Percentiles rank a stretch among this genome's conserved stretches.
phyloP scores from a whole-genome alignment of 768 basidiomycete species.

The Trametes punicea region DNA sequence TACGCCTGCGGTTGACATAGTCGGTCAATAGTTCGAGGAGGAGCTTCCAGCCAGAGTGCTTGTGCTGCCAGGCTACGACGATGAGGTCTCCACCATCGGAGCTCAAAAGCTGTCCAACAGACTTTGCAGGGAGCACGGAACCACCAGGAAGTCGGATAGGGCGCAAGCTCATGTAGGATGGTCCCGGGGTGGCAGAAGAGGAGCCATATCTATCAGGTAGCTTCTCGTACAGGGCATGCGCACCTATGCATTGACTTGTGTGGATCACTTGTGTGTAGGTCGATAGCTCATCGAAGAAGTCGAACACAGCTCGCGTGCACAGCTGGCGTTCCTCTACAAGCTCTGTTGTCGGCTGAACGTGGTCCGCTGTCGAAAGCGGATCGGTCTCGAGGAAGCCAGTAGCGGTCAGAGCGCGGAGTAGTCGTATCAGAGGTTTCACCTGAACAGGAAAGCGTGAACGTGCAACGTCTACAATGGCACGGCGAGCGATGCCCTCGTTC shows the following conservation, averaged over 20 bases:
- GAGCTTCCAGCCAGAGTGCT: constrained; percentile 84
- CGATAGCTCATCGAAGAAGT: constrained; percentile 69
- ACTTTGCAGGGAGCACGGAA: constrained; percentile 60
- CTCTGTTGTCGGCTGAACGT: constrained; percentile 37
- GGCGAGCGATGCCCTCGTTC: constrained; percentile 60
- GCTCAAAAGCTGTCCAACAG: constrained; percentile 68
- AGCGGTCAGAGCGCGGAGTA: constrained; percentile 76
- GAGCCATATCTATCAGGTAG: constrained; percentile 58
- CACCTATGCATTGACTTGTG: constrained; percentile 54
- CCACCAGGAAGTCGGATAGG: constrained; percentile 77
- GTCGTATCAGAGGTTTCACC: constrained; percentile 60
- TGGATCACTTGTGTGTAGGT: constrained; percentile 77
- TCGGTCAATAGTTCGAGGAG: constrained; percentile 78
- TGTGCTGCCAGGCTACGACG: constrained; percentile 76
- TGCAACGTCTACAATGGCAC: constrained; percentile 80
- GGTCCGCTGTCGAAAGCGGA: constrained; percentile 53
- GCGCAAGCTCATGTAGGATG: constrained; percentile 62
- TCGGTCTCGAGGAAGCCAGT: constrained; percentile 76
- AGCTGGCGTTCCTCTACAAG: constrained; percentile 49
- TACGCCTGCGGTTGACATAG: constrained; percentile 60
- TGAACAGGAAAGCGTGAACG: constrained; percentile 83
- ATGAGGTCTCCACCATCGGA: constrained; percentile 65
- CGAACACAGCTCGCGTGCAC: constrained; percentile 68
- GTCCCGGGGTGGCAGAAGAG: constrained; percentile 42
- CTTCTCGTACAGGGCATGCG: constrained; percentile 70